phyloP scores from a whole-genome alignment of 139 green algal genomes.

The Picochlorum sp. region DNA sequence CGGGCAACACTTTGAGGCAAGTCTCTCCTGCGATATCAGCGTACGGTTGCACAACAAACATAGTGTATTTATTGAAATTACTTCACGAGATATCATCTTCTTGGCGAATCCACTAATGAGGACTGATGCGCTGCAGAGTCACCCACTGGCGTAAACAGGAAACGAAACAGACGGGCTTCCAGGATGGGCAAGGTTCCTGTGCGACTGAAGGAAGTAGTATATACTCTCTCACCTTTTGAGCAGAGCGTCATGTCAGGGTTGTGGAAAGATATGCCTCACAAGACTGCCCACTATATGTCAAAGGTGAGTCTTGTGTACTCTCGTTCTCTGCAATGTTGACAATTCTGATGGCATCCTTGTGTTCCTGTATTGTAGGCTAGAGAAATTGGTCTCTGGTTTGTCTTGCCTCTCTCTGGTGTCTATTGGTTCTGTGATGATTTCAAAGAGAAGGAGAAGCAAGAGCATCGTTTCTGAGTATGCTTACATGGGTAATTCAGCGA shows the following conservation, averaged over 20 bases:
- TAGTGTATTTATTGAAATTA: too few species aligned
- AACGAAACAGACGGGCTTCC: too few species aligned
- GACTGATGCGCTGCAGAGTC: too few species aligned
- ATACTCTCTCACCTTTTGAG: conserved; percentile 80
- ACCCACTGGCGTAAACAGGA: too few species aligned
- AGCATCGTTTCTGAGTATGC: conserved; percentile 55
- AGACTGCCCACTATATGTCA: conserved; percentile 27
- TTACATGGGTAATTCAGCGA: background rate
- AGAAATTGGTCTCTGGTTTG: conserved; percentile 18
- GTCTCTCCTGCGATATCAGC: too few species aligned
- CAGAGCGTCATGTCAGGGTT: conserved; percentile 61
- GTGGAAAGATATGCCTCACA: conserved; percentile 63
- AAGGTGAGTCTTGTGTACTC: conserved; percentile 6
- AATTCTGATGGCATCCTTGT: too few species aligned
- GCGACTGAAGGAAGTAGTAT: conserved; percentile 77
- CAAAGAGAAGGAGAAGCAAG: conserved; percentile 68
- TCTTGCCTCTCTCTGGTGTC: conserved; percentile 20
- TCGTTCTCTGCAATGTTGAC: too few species aligned
- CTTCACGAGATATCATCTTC: too few species aligned
- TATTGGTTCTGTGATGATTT: conserved; percentile 27
- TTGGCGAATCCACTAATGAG: too few species aligned
- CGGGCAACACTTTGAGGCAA: too few species aligned
- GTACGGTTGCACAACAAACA: too few species aligned
- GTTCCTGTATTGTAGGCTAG: conserved; percentile 12
- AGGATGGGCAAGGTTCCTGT: conserved; percentile 45